Percentiles rank a stretch among this genome's conserved stretches.
Evolutionary conservation across 305 asterid genomes (phyloP).

Genomic region (Fraxinus floribunda): DNA sequence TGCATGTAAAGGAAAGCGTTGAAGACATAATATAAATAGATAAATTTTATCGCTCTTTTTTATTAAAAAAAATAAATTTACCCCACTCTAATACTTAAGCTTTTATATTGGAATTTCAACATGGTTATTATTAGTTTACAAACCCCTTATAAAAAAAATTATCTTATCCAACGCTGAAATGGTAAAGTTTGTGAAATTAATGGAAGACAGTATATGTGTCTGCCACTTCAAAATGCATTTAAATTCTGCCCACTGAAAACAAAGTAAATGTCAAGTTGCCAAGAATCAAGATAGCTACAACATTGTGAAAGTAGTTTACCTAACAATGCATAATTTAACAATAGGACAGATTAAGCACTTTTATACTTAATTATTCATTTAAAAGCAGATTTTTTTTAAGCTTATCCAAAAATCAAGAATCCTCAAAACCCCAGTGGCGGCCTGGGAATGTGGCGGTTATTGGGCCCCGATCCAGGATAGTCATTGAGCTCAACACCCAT

Average conservation of each 20-base stretch:
- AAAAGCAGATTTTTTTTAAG: neutral
- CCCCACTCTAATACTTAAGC: too few species aligned
- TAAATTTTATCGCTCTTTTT: neutral
- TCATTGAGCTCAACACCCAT: slow-evolving; percentile 49
- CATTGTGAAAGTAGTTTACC: slow-evolving; percentile 31
- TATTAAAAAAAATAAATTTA: too few species aligned
- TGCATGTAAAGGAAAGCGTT: too few species aligned
- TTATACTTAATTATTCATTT: neutral
- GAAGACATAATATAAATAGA: too few species aligned
- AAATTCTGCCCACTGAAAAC: slow-evolving; percentile 21
- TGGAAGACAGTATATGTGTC: slow-evolving; percentile 4
- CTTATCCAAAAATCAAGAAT: neutral
- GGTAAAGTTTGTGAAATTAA: neutral
- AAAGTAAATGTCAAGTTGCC: slow-evolving; percentile 16
- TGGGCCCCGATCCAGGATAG: slow-evolving; percentile 68
- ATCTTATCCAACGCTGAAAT: too few species aligned
- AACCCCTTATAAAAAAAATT: neutral
- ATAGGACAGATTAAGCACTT: neutral
- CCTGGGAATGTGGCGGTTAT: slow-evolving; percentile 61
- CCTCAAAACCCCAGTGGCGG: slow-evolving; percentile 29
- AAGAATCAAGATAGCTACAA: slow-evolving; percentile 24
- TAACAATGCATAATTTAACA: slow-evolving; percentile 8
- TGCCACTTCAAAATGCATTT: slow-evolving; percentile 31
- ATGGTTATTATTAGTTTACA: neutral
- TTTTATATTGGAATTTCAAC: too few species aligned